Evolutionary conservation across 257 asterid species (phyloP), one percentile per base, ranked within the genome.

Genomic region (Solanum sparsipilum): DNA sequence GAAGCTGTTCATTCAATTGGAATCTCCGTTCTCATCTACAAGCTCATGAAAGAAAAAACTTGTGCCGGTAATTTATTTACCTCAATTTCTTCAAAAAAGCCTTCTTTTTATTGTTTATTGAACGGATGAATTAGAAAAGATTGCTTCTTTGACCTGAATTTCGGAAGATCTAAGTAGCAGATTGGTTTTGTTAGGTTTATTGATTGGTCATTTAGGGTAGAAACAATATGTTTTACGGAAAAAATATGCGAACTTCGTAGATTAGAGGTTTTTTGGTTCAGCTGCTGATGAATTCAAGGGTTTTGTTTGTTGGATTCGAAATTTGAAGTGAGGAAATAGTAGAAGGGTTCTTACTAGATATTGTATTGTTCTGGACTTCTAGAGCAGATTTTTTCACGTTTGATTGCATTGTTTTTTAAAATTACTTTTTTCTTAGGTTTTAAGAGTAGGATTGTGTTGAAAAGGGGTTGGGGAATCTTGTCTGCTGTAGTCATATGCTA

Each of bases 1-100:
- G 98, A 95, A 91, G 96, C 96, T 48, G 97, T 94, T 88, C 98
- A 95, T 90, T 92, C 98, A 68, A 91, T 95, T 82, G 98, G 98
- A 73, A 93, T 94, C 87, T 93, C 87, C 25, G 94, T 95, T 90
- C 92, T 95, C 89, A 94, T 95, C 88, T 95, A 93, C 88, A 95
- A 95, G 89, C 91, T 95, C 90, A 95, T 90, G 89, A 94, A 95
- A 91, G 96, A 95, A 89, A 95, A 88, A 89, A 95, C 98, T 67
- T 95, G 98, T 85, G 96, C 96, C 16, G 98, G 98, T 94, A n/a
- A 41, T 78, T 74, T 7, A 23, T 86, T 56, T 84, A 23, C 56
- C 75, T 29, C 31, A 44, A 48, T 25, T 29, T 46, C 36, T 83
- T 83, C 63, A 52, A 16, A 25, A 9, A 52, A 20, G 2, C 36